Base-by-base conservation (phyloP, 208 protist species). In the Trypanosoma caninum region DNA sequence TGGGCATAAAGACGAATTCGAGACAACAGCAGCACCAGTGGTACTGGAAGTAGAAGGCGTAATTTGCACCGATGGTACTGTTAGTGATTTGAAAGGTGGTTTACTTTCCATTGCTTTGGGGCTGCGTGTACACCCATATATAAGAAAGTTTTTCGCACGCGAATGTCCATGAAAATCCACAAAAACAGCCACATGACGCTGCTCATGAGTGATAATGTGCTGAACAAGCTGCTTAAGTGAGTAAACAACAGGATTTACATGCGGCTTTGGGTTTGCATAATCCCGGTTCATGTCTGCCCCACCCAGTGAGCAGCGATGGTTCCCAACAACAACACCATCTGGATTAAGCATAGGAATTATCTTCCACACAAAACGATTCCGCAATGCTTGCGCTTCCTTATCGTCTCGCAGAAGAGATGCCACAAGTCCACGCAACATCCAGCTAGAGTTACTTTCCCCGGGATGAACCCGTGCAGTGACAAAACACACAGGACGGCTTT, bases 321-420 rank as follows among this genome's bases (percentile, higher is more conserved):
- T 99, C 54, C 98, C 98, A 63, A 97, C 79, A 35, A 99, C 89
- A 18, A 99, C 97, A 28, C 98, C 98, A 66, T 99, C 98, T 8
- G 93, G 87, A 74, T 99, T 99, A 10, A 99, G 73, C 97, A 99
- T 99, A 2, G 98, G 98, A 13, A 99, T 78, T 34, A 98, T 83
- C 70, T 99, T 98, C 69, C 90, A 94, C 18, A 96, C 88, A 51
- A 92, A 89, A n/a, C 38, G 61, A 14, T 82, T 76, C 25, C 89
- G 76, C 23, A 97, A 66, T 10, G 45, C 20, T 20, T 64, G 37
- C 2, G 48, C 28, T 31, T 59, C 20, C 33, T 41, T 58, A 5
- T 61, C 52, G 44, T 62, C 52, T 35, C 47, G 46, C 0, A 84
- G 53, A n/a, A 98, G 72, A 22, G 73, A 89, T 54, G 97, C 81